Evolutionary conservation across 1,284 basidiomycete genomes (phyloP), one percentile per base, ranked within the genome.

Genomic region (Rhodofomes roseus): DNA sequence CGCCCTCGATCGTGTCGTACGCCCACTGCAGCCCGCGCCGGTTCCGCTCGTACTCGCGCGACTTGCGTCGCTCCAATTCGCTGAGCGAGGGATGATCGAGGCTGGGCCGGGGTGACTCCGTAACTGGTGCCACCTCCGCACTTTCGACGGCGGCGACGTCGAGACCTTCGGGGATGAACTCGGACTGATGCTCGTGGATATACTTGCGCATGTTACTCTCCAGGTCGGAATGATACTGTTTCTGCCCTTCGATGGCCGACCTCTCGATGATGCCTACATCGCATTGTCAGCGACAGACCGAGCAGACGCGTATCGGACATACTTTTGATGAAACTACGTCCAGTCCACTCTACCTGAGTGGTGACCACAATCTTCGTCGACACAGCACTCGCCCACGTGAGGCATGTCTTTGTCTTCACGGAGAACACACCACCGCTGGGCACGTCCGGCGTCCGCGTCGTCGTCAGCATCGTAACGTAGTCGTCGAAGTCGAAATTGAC

Each of bases 281-380:
- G 3, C 18, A 52, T 16, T 14, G 16, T 40, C 9, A 25, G 27
- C 12, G 23, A 1, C 2, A 16, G n/a, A 12, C 18, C 25, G 46
- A 48, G 16, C 44, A 56, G 4, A 52, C 5, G 11, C 29, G 29
- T n/a, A 25, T 25, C 3, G 23, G 7, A 74, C 84, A 66, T 63
- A 93, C 95, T 90, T 76, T 93, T 96, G 74, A 99, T 93, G 78
- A 98, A 98, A 74, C 93, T 96, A 66, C 95, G 83, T 23, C 96
- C 96, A 0, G 90, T 93, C 96, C 96, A 99, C 63, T 98, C 96
- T 2, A 98, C 94, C 65, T 91, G 85, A 7, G 92, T 95, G 39
- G 94, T 96, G 4, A 99, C 93, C 8, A 93, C 68, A 14, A 99
- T 85, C 56, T 83, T 85, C 1, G 92, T 90, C 4, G 87, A 84